These are phyloP conservation scores for Malassezia globosa DNA, from an alignment of 1,284 basidiomycete species.

Conservation along the genomic window DNA sequence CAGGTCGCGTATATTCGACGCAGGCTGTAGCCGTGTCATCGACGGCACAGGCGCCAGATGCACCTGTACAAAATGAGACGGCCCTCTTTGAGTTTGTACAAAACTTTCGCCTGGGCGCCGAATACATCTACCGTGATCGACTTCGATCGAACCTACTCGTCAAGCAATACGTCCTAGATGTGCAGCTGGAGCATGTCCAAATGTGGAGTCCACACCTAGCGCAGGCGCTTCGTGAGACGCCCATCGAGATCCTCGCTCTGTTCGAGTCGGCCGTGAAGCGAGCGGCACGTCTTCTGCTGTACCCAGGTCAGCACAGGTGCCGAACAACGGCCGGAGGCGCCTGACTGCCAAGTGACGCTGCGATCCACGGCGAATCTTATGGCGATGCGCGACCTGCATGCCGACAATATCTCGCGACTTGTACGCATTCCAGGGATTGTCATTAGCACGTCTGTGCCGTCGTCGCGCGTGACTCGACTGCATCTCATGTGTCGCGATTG, in stretches of 20 bases:
- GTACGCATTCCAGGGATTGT: slow-evolving; percentile 96
- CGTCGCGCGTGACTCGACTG: slow-evolving; percentile 81
- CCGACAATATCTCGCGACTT: slow-evolving; percentile 85
- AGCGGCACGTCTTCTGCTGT: slow-evolving; percentile 38
- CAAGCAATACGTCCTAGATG: slow-evolving; percentile 81
- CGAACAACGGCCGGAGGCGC: slow-evolving; percentile 47
- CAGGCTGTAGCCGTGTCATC: slow-evolving; percentile 37
- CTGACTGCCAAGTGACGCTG: slow-evolving; percentile 78
- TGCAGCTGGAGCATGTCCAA: slow-evolving; percentile 78
- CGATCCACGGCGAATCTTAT: slow-evolving; percentile 73
- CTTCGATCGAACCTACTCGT: slow-evolving; percentile 77
- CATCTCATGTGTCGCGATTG: slow-evolving; percentile 88
- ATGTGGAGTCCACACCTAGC: slow-evolving; percentile 88
- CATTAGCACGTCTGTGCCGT: slow-evolving; percentile 86
- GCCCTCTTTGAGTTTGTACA: slow-evolving; percentile 45
- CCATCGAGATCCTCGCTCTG: slow-evolving; percentile 76
- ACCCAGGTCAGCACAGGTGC: slow-evolving; percentile 33
- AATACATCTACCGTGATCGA: slow-evolving; percentile 60
- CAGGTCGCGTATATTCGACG: slow-evolving; percentile 39
- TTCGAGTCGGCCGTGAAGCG: slow-evolving; percentile 42
- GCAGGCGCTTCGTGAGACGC: slow-evolving; percentile 75
- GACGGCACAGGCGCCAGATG: slow-evolving; percentile 36
- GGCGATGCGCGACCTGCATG: slow-evolving; percentile 72
- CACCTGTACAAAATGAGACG: slow-evolving; percentile 41
- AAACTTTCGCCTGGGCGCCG: slow-evolving; percentile 42